Base-by-base conservation (phyloP, 805 yeast species). In the Cyberlindnera xishuangbannaensis region DNA sequence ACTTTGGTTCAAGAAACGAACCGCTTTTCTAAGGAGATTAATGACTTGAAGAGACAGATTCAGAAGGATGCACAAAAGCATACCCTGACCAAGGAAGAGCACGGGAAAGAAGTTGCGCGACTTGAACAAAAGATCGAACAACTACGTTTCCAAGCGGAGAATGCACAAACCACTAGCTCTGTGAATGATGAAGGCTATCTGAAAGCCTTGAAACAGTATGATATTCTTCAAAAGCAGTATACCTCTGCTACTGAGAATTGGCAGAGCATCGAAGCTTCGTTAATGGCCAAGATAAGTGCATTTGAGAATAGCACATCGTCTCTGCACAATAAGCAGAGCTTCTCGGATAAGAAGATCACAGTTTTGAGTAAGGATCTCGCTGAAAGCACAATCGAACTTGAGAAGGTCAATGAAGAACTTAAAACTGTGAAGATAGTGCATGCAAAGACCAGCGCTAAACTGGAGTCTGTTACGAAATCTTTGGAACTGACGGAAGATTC, bases 181-280 rank as follows among this genome's bases (percentile, higher is more conserved):
- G 25, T 39, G 1, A 35, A 43, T 5, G 66, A 64, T 30, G 65
- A 60, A n/a, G 65, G 66, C 11, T 67, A 57, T 34, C 53, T 64
- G 19, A 69, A 65, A 43, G 42, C 71, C 17, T 45, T 62, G 7
- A 62, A 65, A 21, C 69, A 72, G 25, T 76, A 78, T 43, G 74
- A 70, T 27, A 59, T 69, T 12, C 50, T 84, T 15, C 87, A 82
- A 48, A 62, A 73, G 3, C 92, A 87, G 53, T 80, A 83, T 44
- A 71, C 83, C 7, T 69, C 78, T 12, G 82, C 90, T 0, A 80
- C 80, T 36, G 85, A 79, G 42, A 84, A 81, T 53, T 85, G 95
- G 95, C 78, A 81, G 36, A 62, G 76, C 14, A 77, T 86, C 27
- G 97, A 92, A 55, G 70, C 81, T 25, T 65, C 76, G 4, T 64